These are phyloP conservation scores for Musa acuminata DNA, from an alignment of 176 grass and related monocot genomes.

Conservation along the genomic window DNA sequence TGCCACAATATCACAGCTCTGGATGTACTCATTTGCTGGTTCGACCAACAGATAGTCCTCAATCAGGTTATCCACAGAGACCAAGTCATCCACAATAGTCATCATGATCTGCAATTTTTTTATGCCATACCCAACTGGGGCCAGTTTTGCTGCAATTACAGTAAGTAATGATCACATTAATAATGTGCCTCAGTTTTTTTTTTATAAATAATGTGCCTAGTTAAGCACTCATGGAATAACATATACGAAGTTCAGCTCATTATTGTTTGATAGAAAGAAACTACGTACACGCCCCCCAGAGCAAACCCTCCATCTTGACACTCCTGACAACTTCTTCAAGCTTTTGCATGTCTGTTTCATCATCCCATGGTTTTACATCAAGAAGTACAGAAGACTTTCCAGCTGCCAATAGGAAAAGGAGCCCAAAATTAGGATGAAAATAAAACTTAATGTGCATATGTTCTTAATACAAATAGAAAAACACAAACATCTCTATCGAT, in stretches of 20 bases:
- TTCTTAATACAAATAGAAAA: too few species aligned
- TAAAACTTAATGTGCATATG: too few species aligned
- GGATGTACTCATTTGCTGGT: constrained; percentile 69
- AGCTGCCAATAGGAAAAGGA: background rate
- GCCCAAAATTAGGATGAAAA: too few species aligned
- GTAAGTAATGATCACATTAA: background rate
- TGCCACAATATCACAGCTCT: constrained; percentile 96
- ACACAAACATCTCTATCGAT: too few species aligned
- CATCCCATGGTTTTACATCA: constrained; percentile 23
- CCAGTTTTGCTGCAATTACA: constrained; percentile 65
- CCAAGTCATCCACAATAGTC: constrained; percentile 89
- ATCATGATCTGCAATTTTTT: constrained; percentile 99
- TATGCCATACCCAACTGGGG: constrained; percentile 86
- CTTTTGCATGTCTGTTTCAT: constrained; percentile 93
- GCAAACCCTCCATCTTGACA: constrained; percentile 74
- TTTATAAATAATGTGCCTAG: too few species aligned
- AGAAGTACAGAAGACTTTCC: constrained; percentile 7
- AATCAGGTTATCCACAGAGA: constrained; percentile 67
- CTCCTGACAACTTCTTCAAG: constrained; percentile 75
- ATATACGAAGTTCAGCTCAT: background rate
- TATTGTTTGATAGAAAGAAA: background rate
- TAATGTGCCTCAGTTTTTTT: too few species aligned
- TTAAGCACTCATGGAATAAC: too few species aligned
- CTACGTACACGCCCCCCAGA: constrained; percentile 94
- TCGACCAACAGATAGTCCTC: constrained; percentile 46